Base-by-base conservation (phyloP, 75 land plant species). In the Isoetes taiwanensis region DNA sequence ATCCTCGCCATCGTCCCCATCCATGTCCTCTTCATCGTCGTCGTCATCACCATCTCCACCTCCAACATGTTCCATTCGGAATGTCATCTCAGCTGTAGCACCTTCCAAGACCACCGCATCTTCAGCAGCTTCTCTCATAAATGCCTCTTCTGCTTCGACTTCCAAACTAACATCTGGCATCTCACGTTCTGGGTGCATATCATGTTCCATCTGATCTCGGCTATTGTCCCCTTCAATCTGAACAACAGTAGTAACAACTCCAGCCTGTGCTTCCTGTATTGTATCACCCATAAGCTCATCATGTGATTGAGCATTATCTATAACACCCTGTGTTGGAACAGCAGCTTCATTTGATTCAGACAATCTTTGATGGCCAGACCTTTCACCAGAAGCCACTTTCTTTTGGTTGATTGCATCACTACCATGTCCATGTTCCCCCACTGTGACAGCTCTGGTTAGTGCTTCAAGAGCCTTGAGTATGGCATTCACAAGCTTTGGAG, bases 391-490 rank as follows among this genome's bases (percentile, higher is more conserved):
- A 30, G 54, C 0, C 12, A 56, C 35, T 52, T 69, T 85, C 61
- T 78, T 91, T 59, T 72, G 77, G 39, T 58, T 66, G 1, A 9
- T 23, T 14, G 74, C 71, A 52, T 79, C 91, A 62, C 66, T 34
- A 37, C 77, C 83, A 21, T 59, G 62, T 26, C 72, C 57, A 38
- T 80, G 87, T 9, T 87, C 95, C 43, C 66, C 68, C 3, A 76
- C 63, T 68, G 78, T 86, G 8, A 84, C 97, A 68, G 85, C 95
- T 56, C 89, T 65, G 5, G 97, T 86, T 20, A 91, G 48, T 48
- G 74, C 79, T 52, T 94, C 99, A 55, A 94, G 62, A 4, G 84
- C 71, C 67, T 87, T 88, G n/a, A 90, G 58, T 37, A 94, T 77
- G 27, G 74, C 65, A 56, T 77, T 80, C 2, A 71, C 81, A 67